Base-by-base conservation (phyloP, 148 eudicot species). In the Gaultheria prostrata region DNA sequence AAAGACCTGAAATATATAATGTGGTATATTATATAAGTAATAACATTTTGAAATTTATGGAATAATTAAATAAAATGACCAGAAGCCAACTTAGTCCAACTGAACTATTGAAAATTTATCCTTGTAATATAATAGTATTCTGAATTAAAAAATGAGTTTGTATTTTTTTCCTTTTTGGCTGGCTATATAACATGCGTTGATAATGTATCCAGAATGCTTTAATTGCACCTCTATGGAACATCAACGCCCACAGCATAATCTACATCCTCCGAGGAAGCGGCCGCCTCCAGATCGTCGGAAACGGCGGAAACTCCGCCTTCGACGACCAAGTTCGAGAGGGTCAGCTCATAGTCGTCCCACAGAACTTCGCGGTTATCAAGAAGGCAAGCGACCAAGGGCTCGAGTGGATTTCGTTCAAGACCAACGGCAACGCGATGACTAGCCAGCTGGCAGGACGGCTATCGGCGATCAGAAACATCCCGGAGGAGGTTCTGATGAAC, bases 321-420 rank as follows among this genome's bases (percentile, higher is more conserved):
- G 91, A 94, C 80, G 90, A 81, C 46, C 79, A 48, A 8, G 91
- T 94, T 0, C 78, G 57, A 26, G 87, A 88, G 69, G 97, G 97
- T 2, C 94, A 92, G 77, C 78, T 92, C 72, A 57, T 94, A 3
- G 89, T 90, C 4, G 81, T 93, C 48, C 97, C 97, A 12, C 97
- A 93, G 12, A 89, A 91, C 89, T 91, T 75, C 10, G 95, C 82
- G 2, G 88, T 84, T 43, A 32, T 90, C 12, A 89, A 89, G 85
- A 85, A 85, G 67, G 97, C 97, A 1, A 86, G 89, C 0, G 69
- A 73, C 0, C 83, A 90, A 12, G 97, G 97, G 2, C 83, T 92
- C 0, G 92, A 94, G 50, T 94, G 89, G 89, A 83, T 94, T 35
- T 82, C 90, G 5, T 87, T 92, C 92, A 87, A 86, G 83, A 94